Evolutionary conservation across 257 asterid genomes (phyloP).

Genomic region (Gentiana dahurica): DNA sequence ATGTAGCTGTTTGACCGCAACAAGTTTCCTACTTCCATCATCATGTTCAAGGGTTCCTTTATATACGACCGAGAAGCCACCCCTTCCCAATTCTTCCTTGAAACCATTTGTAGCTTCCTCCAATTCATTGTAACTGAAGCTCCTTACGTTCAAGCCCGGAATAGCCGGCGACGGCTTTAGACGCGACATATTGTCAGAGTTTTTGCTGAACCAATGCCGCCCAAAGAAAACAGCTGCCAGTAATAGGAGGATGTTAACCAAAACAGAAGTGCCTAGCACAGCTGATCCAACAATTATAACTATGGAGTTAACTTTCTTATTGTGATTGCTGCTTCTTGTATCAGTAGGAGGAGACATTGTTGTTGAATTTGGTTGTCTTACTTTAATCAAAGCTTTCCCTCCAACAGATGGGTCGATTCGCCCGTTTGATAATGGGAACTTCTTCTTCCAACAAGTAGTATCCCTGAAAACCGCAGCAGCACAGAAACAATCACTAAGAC

Average conservation of each 20-base stretch:
- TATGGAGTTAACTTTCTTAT: background rate
- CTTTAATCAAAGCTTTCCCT: constrained; percentile 6
- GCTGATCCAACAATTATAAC: constrained; percentile 5
- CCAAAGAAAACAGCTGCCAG: constrained; percentile 3
- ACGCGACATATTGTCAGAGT: background rate
- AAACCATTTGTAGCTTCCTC: constrained; percentile 39
- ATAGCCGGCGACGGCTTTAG: background rate
- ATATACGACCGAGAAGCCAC: constrained; percentile 42
- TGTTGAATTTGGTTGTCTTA: background rate
- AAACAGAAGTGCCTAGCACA: background rate
- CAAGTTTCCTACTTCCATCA: constrained; percentile 21
- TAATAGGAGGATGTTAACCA: constrained; percentile 1
- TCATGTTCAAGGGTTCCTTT: constrained; percentile 27
- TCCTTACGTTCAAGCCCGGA: constrained; percentile 8
- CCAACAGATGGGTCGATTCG: constrained; percentile 1
- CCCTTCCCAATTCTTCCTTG: constrained; percentile 40
- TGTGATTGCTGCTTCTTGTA: background rate
- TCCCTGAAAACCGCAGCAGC: constrained; percentile 5
- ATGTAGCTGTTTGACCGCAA: constrained; percentile 40
- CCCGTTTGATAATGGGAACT: constrained; percentile 5
- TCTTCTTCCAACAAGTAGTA: constrained; percentile 11
- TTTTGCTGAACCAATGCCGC: background rate
- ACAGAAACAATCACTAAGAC: constrained; percentile 11
- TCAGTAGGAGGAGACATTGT: background rate
- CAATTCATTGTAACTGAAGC: constrained; percentile 20